Conservation (phyloP, 495 filamentous ascomycete genomes). For the Acidomyces sp. region DNA sequence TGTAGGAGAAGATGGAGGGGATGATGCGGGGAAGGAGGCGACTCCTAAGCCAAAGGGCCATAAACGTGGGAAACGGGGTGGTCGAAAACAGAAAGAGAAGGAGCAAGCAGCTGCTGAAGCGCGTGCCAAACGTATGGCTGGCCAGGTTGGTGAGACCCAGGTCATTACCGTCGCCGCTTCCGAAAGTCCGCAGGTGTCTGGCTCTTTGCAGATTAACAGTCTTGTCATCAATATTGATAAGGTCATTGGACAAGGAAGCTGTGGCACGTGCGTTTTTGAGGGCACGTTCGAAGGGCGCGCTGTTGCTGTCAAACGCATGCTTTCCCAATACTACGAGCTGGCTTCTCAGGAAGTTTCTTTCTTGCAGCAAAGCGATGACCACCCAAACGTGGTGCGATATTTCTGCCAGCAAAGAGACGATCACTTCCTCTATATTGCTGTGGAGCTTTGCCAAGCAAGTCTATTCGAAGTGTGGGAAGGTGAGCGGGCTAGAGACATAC, state of each 20-base stretch:
- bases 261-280: constrained; percentile 31
- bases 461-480: constrained; percentile 49
- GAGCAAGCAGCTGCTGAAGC: constrained; percentile 36
- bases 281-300: constrained; percentile 51
- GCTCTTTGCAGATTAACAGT: constrained; percentile 27
- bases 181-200: constrained; percentile 27
- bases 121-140: constrained; percentile 5
- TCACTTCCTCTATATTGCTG: constrained; percentile 89
- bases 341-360: constrained; percentile 86
- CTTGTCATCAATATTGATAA: constrained; percentile 29
- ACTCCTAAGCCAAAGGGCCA: constrained; percentile 43
- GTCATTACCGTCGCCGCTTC: constrained; percentile 17
- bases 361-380: constrained; percentile 84
- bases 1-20: constrained; percentile 23
- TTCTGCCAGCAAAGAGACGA: constrained; percentile 77
- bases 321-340: constrained; percentile 87
- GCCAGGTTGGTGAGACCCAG: constrained; percentile 8
- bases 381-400: constrained; percentile 92
- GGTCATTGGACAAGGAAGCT: constrained; percentile 31
- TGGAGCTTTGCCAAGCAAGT: constrained; percentile 91
- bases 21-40: background rate
- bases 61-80: constrained; percentile 75
- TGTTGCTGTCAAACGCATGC: constrained; percentile 93
- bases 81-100: constrained; percentile 56
- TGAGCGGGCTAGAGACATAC: constrained; percentile 18